Percentiles rank a stretch among this genome's conserved stretches.
phyloP scores from a whole-genome alignment of 2,329 filamentous ascomycete species.

The Ilyonectria mors-panacis region DNA sequence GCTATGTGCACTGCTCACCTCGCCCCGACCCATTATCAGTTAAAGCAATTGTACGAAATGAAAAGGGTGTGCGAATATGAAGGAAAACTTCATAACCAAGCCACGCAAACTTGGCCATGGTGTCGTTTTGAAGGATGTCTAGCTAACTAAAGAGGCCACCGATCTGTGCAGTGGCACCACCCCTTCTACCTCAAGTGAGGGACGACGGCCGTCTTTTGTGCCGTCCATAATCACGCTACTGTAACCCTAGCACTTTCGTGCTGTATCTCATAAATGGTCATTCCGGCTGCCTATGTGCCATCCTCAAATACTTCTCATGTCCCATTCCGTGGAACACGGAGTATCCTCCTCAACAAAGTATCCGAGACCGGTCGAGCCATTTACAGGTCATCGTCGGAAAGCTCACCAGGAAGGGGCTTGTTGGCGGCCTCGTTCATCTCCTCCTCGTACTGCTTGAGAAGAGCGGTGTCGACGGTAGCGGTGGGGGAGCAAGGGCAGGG shows the following conservation, averaged over 20 bases:
- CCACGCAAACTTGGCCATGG: conserved; percentile 49
- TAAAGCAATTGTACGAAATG: background rate
- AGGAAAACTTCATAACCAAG: conserved; percentile 45
- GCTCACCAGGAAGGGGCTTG: conserved; percentile 94
- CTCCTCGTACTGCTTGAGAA: conserved; percentile 85
- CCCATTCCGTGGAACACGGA: conserved; percentile 42
- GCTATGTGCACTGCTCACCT: background rate
- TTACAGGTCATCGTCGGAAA: conserved; percentile 81
- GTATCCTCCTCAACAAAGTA: conserved; percentile 51
- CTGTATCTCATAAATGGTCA: conserved; percentile 58
- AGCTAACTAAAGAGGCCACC: conserved; percentile 53
- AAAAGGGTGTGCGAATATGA: conserved; percentile 7
- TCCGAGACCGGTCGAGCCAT: conserved; percentile 50
- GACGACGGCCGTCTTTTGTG: conserved; percentile 49
- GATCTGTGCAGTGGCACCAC: conserved; percentile 52
- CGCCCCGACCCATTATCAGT: background rate
- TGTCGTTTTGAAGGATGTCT: conserved; percentile 54
- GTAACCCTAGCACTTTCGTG: conserved; percentile 51
- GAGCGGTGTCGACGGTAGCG: conserved; percentile 86
- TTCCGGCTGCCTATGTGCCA: conserved; percentile 52
- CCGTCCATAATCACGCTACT: conserved; percentile 55
- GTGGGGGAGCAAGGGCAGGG: conserved; percentile 95
- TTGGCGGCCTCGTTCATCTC: conserved; percentile 88
- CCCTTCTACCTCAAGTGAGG: conserved; percentile 52
- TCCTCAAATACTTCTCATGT: conserved; percentile 47